phyloP scores from a whole-genome alignment of 2,329 filamentous ascomycete species.

The Parastagonospora nodorum region DNA sequence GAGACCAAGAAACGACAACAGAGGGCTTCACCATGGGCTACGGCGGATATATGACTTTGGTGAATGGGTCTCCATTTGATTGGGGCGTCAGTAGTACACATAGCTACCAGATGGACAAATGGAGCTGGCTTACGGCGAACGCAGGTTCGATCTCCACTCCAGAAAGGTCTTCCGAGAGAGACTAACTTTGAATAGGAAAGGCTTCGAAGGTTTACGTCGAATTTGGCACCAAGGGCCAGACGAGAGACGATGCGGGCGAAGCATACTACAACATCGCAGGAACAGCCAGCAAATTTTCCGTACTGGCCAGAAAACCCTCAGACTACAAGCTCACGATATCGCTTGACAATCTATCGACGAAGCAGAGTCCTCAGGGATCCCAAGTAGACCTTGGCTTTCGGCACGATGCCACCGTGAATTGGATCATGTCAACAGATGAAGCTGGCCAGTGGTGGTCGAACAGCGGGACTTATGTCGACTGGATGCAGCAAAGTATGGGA shows the following conservation, averaged over 20 bases:
- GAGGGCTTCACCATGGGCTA: constrained; percentile 29
- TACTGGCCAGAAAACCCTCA: constrained; percentile 37
- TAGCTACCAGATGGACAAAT: constrained; percentile 47
- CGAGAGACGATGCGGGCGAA: constrained; percentile 42
- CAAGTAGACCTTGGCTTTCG: constrained; percentile 43
- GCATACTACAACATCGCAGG: constrained; percentile 40
- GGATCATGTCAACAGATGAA: constrained; percentile 45
- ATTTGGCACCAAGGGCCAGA: constrained; percentile 34
- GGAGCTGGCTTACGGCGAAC: constrained; percentile 42
- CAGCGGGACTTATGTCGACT: constrained; percentile 41
- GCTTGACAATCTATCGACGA: constrained; percentile 33
- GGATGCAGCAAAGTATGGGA: constrained; percentile 49
- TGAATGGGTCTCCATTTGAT: constrained; percentile 50
- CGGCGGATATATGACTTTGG: constrained; percentile 44
- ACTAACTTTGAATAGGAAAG: constrained; percentile 18
- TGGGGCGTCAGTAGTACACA: constrained; percentile 38
- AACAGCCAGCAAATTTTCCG: constrained; percentile 36
- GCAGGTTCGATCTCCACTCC: constrained; percentile 20
- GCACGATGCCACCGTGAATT: constrained; percentile 44
- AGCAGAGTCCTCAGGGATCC: constrained; percentile 39
- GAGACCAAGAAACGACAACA: background rate
- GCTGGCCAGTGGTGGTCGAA: constrained; percentile 44
- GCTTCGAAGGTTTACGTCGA: constrained; percentile 39
- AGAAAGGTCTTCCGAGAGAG: background rate
- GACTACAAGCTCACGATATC: constrained; percentile 40